A percentile compares a stretch with the other conserved stretches of the same genome.
phyloP scores from a whole-genome alignment of 345 rosid genomes.

The Noccaea caerulescens region DNA sequence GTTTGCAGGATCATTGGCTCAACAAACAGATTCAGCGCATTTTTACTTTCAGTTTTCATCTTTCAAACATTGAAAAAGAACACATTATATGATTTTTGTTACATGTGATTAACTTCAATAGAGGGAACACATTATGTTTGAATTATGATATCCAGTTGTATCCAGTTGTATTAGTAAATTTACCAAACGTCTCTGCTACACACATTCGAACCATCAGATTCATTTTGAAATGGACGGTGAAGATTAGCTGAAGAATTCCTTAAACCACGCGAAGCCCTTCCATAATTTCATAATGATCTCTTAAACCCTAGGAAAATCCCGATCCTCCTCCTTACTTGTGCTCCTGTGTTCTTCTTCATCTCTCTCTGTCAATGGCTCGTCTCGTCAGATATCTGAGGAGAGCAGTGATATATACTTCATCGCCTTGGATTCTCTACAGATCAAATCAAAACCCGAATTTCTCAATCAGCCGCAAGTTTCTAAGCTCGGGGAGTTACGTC shows the following conservation, averaged over 20 bases:
- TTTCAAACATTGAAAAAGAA: slow-evolving; percentile 13
- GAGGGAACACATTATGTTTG: slow-evolving; percentile 41
- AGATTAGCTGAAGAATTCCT: slow-evolving; percentile 22
- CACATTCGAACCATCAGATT: slow-evolving; percentile 36
- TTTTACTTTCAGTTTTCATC: slow-evolving; percentile 39
- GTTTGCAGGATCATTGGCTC: slow-evolving; percentile 38
- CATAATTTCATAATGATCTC: not conserved
- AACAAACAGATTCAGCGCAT: slow-evolving; percentile 31
- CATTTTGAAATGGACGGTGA: slow-evolving; percentile 26
- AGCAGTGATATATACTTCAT: slow-evolving; percentile 26
- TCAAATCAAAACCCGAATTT: not conserved
- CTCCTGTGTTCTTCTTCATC: slow-evolving; percentile 5
- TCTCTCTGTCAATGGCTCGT: slow-evolving; percentile 45
- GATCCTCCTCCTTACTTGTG: not conserved
- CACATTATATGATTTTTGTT: slow-evolving; percentile 45
- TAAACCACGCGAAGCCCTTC: not conserved
- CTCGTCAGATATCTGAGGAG: slow-evolving; percentile 44
- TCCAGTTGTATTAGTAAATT: not conserved
- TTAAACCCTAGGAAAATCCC: slow-evolving; percentile 34
- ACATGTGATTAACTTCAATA: slow-evolving; percentile 46
- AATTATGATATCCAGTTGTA: slow-evolving; percentile 10
- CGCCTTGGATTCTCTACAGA: slow-evolving; percentile 10
- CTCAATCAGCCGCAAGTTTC: slow-evolving; percentile 12
- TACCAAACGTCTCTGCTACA: slow-evolving; percentile 43
- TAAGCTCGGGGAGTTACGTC: slow-evolving; percentile 52